Percentiles rank a stretch among this genome's conserved stretches.
These are phyloP conservation scores for Ceratobasidium sp. DNA, from an alignment of 1,284 basidiomycete genomes.

Conservation along the genomic window DNA sequence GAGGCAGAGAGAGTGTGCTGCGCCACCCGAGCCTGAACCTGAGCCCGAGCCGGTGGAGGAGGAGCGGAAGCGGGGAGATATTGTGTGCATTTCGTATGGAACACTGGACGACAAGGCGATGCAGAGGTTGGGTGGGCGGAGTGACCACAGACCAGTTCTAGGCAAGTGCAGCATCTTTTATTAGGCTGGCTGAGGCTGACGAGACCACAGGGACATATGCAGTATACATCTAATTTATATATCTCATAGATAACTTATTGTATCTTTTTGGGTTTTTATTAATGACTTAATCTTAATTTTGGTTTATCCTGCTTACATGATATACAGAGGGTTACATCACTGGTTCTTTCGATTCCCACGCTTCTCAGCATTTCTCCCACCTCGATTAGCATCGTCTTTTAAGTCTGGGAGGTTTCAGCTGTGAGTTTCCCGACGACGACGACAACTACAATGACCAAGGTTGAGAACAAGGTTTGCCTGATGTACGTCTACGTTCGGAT, in stretches of 20 bases:
- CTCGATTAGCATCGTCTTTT: constrained; percentile 14
- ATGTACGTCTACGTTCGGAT: constrained; percentile 66
- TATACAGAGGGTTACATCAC: neutral
- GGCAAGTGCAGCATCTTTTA: constrained; percentile 14
- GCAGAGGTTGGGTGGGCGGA: constrained; percentile 69
- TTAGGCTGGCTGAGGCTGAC: neutral
- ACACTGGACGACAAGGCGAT: constrained; percentile 81
- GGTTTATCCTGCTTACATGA: neutral
- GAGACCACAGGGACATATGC: constrained; percentile 40
- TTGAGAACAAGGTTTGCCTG: constrained; percentile 89
- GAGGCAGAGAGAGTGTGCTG: neutral
- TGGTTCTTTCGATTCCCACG: constrained; percentile 24
- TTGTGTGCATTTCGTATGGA: constrained; percentile 74
- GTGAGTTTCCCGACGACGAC: neutral
- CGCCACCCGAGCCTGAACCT: constrained; percentile 57
- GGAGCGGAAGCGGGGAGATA: constrained; percentile 63
- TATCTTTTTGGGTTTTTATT: neutral
- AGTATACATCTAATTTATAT: constrained; percentile 47
- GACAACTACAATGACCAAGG: constrained; percentile 54
- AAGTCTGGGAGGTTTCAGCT: constrained; percentile 16
- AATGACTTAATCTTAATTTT: constrained; percentile 4
- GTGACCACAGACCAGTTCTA: constrained; percentile 52
- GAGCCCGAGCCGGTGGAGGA: constrained; percentile 44
- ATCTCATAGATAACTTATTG: constrained; percentile 38
- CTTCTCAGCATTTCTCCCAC: constrained; percentile 25